phyloP scores from a whole-genome alignment of 2,329 filamentous ascomycete species.

The Beauveria medogensis region DNA sequence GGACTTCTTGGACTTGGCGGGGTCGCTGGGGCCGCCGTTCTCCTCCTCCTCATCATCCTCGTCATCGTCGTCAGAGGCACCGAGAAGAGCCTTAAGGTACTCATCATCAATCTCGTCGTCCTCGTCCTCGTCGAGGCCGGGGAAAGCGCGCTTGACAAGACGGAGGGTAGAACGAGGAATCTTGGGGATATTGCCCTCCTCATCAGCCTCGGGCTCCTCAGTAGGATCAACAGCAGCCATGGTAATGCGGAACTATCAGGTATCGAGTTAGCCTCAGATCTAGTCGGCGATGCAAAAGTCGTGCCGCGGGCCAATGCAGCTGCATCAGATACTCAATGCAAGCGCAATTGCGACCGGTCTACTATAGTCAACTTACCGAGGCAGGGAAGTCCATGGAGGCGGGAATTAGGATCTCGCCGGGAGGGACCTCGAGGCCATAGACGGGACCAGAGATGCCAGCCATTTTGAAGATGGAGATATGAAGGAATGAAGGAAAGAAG shows the following conservation, averaged over 20 bases:
- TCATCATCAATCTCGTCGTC: constrained; percentile 62
- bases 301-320: constrained; percentile 3
- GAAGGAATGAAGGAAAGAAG: constrained; percentile 7
- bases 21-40: constrained; percentile 88
- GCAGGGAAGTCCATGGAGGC: constrained; percentile 73
- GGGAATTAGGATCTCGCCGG: constrained; percentile 74
- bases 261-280: constrained; percentile 21
- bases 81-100: constrained; percentile 49
- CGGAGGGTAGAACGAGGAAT: constrained; percentile 80
- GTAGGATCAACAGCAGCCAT: constrained; percentile 97
- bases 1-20: constrained; percentile 80
- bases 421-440: constrained; percentile 86
- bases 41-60: constrained; percentile 62
- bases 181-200: constrained; percentile 50
- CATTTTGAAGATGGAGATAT: constrained; percentile 33
- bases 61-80: constrained; percentile 41
- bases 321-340: not conserved
- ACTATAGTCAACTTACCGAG: constrained; percentile 53
- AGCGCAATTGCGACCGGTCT: not conserved
- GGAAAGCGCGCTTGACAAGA: constrained; percentile 67
- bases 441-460: constrained; percentile 63
- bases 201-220: constrained; percentile 60
- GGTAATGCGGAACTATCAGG: constrained; percentile 78
- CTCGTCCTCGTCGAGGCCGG: constrained; percentile 49
- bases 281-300: constrained; percentile 5